Percentiles rank a stretch among this genome's conserved stretches.
Conservation (phyloP, 176 grass and related monocot species). For the Oryza rufipogon region DNA sequence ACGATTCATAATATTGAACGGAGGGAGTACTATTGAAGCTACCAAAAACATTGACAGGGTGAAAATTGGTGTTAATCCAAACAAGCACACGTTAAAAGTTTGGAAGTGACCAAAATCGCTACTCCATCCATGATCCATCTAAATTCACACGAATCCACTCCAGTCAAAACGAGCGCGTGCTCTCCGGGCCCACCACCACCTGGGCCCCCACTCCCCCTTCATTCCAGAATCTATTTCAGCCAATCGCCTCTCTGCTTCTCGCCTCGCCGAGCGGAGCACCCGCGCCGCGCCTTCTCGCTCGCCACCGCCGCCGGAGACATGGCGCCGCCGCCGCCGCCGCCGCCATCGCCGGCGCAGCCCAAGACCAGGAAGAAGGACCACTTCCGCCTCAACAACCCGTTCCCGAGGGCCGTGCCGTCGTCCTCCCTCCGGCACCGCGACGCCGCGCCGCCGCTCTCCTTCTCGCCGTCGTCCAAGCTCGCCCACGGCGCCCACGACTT, state of each 20-base stretch:
- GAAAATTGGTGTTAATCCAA: too few relatives aligned
- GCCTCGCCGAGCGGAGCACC: background rate
- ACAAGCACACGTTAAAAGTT: too few relatives aligned
- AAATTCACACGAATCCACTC: background rate
- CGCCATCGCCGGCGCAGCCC: background rate
- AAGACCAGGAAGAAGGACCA: conserved; percentile 71
- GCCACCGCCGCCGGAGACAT: conserved; percentile 29
- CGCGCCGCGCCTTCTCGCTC: background rate
- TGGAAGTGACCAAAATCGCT: too few relatives aligned
- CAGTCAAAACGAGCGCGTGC: conserved; percentile 25
- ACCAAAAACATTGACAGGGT: too few relatives aligned
- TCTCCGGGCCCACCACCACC: conserved; percentile 29
- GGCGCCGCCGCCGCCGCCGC: conserved; percentile 31
- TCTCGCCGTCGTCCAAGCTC: conserved; percentile 56
- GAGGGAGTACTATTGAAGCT: too few relatives aligned
- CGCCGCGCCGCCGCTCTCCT: conserved; percentile 49
- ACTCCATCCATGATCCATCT: too few relatives aligned
- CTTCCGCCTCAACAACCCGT: conserved; percentile 81
- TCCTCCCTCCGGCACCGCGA: conserved; percentile 44
- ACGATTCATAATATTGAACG: too few relatives aligned
- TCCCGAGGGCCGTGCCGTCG: conserved; percentile 51
- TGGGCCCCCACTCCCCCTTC: conserved; percentile 5
- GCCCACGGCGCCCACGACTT: conserved; percentile 49
- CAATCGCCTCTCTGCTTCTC: conserved; percentile 33
- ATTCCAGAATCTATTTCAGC: conserved; percentile 73